Evolutionary conservation across 2,329 filamentous ascomycete species (phyloP), one percentile per base, ranked within the genome.

Genomic region (Apiospora sp.): DNA sequence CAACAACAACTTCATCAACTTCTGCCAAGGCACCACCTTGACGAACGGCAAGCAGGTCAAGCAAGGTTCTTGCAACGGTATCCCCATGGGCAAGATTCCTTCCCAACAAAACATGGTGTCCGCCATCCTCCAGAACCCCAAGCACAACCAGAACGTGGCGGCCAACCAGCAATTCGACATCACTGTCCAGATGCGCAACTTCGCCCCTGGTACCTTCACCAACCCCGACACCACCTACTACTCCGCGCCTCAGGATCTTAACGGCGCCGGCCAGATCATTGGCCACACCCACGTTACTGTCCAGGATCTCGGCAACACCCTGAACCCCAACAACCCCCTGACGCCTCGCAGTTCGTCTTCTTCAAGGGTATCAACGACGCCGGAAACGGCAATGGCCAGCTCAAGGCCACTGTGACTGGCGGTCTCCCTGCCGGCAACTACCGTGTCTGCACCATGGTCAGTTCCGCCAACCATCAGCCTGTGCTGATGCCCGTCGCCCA

Each of bases 301-400:
- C 64, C 90, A 92, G 80, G 84, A 88, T 74, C 82, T 88, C 68
- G 89, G 89, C 69, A 81, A 81, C 78, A 81, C 79, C 30, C 77
- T 88, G 76, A 88, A 86, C 79, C 89, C 89, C 13, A 83, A 77
- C 12, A 76, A 80, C n/a, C 86, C 89, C 85, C 89, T 7, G 86
- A 91, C 74, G 84, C 90, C 44, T 81, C 79, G 30, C 80, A 85
- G 78, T 91, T 89, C 75, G 88, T 83, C 78, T 91, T 91, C 81
- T 92, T 92, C 87, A 91, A 92, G 85, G 90, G 90, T 74, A 90
- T 92, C 83, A 91, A 92, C 81, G 89, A 91, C 73, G 85, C 82
- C 22, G 89, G 89, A 46, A 86, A 92, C 76, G 87, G 86, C 44
- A 77, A 88, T 2, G 90, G 90, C 69, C 82, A 85, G 6, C 83